Evolutionary conservation across 2,329 filamentous ascomycete genomes (phyloP), one percentile per base, ranked within the genome.

Genomic region (Trichoderma sp.): DNA sequence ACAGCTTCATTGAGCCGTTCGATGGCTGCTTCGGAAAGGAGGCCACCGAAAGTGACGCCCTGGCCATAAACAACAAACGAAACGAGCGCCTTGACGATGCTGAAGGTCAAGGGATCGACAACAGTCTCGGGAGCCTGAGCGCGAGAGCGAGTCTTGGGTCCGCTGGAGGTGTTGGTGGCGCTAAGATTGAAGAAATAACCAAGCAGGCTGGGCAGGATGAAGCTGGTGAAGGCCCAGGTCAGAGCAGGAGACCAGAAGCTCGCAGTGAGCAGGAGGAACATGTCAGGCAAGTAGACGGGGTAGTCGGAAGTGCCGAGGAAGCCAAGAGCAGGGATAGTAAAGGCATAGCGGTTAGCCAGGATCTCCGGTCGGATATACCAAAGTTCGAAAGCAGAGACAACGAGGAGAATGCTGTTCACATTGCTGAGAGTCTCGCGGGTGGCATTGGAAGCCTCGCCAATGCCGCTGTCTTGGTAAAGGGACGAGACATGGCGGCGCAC

Each of bases 181-280:
- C 91, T 93, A 78, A 98, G 82, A 82, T 98, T 98, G 88, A 97
- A 92, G 80, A 98, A 97, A 84, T 96, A 98, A 30, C 93, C 93
- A 56, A 90, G 85, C 36, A 92, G 74, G 64, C 91, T 84, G 2
- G 95, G 95, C 32, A 95, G 75, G 57, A 93, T 77, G 70, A 93
- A 81, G 79, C 89, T 92, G 11, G 94, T 96, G 43, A 91, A 80
- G 6, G 89, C 80, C 94, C 95, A 98, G 24, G 94, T 86, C 8
- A 90, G 85, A 70, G 92, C 89, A 0, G 95, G 92, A 0, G 89
- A 90, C 95, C 95, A 98, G 86, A 97, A 98, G 30, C 88, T 87
- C 51, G 87, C 84, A 1, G 92, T 93, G 47, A 97, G 82, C 9
- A 98, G 84, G 34, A 91, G 82, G 81, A 96, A 97, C 76, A 97